Conservation (phyloP, 805 yeast species). For the Priceomyces haplophilus region DNA sequence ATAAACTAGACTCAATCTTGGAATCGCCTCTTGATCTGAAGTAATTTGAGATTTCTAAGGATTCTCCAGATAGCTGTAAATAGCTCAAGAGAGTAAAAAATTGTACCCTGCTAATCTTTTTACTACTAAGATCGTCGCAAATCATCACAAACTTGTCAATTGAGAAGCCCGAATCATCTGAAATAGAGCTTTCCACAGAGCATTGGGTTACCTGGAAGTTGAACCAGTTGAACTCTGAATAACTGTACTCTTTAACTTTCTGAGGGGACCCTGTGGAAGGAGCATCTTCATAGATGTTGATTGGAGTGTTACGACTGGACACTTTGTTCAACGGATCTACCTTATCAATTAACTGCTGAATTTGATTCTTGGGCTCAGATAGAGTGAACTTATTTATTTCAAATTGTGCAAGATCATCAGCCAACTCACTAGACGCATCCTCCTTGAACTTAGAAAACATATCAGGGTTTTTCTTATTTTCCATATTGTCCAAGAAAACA, state of each 20-base stretch:
- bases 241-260: constrained; percentile 28
- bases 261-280: constrained; percentile 33
- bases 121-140: constrained; percentile 6
- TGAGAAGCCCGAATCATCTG: constrained; percentile 10
- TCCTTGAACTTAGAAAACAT: constrained; percentile 8
- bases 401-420: constrained; percentile 30
- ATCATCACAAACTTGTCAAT: constrained; percentile 16
- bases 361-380: constrained; percentile 14
- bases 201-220: constrained; percentile 33
- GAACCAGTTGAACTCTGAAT: constrained; percentile 37
- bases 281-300: constrained; percentile 39
- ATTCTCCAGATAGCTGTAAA: constrained; percentile 12
- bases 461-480: constrained; percentile 6
- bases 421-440: constrained; percentile 19
- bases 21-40: constrained; percentile 15
- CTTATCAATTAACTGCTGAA: constrained; percentile 37
- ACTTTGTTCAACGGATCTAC: constrained; percentile 40
- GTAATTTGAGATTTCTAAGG: constrained; percentile 15
- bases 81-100: constrained; percentile 13
- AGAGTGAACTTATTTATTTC: constrained; percentile 17
- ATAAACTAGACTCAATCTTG: constrained; percentile 17
- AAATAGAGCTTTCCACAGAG: constrained; percentile 9
- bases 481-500: constrained; percentile 4
- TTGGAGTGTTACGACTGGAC: constrained; percentile 32
- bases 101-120: constrained; percentile 5